These are phyloP conservation scores for Tylopilus balloui DNA, from an alignment of 768 basidiomycete genomes.

Conservation along the genomic window DNA sequence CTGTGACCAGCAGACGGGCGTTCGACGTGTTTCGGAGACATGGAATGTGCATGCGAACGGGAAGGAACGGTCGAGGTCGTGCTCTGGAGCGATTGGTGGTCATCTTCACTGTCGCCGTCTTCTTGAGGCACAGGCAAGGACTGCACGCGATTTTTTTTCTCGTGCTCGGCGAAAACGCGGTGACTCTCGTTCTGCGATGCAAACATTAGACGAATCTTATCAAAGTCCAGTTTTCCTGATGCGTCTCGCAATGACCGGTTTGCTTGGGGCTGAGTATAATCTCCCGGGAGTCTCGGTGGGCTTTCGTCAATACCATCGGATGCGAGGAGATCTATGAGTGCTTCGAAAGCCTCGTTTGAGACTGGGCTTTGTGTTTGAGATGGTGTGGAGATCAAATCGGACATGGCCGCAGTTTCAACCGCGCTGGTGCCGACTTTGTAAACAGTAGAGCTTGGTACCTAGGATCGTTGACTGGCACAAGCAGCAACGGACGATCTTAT, in stretches of 20 bases:
- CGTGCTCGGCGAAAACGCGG: not conserved
- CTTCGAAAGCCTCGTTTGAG: slow-evolving; percentile 24
- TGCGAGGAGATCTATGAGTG: slow-evolving; percentile 30
- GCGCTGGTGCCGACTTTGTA: not conserved
- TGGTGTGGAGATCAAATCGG: slow-evolving; percentile 23
- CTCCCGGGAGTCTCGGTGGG: not conserved
- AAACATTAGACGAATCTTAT: slow-evolving; percentile 30
- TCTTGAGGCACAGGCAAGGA: not conserved
- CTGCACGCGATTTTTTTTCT: not conserved
- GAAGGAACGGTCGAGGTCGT: slow-evolving; percentile 8
- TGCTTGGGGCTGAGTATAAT: not conserved
- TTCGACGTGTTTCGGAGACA: slow-evolving; percentile 12
- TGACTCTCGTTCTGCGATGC: slow-evolving; percentile 10
- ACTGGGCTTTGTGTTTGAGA: slow-evolving; percentile 16
- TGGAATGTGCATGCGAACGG: slow-evolving; percentile 11
- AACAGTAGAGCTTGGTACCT: too few relatives aligned
- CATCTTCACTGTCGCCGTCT: slow-evolving; percentile 20
- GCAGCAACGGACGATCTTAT: too few relatives aligned
- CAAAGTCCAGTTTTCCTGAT: slow-evolving; percentile 30
- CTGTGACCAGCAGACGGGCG: slow-evolving; percentile 9
- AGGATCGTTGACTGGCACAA: too few relatives aligned
- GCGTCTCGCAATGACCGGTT: slow-evolving; percentile 20
- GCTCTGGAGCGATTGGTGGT: slow-evolving; percentile 6
- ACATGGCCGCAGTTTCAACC: slow-evolving; percentile 14
- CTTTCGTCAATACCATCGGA: slow-evolving; percentile 22